Conservation (phyloP, 2,329 filamentous ascomycete genomes). For the Cryphonectria japonica region DNA sequence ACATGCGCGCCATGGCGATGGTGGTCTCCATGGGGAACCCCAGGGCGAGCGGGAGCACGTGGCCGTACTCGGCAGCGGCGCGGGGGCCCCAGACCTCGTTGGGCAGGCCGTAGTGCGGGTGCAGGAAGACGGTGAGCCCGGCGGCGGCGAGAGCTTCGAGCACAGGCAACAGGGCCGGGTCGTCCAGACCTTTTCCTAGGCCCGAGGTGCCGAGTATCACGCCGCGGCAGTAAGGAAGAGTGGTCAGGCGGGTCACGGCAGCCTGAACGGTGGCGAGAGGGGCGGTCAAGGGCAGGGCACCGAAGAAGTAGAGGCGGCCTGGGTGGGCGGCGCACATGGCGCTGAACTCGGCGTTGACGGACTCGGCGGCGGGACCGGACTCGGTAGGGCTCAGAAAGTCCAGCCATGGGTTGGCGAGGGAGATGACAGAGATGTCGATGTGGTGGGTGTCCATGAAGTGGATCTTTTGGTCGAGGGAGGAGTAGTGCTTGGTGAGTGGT, state of each 20-base stretch:
- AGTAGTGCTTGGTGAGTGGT: conserved; percentile 83
- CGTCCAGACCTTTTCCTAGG: conserved; percentile 79
- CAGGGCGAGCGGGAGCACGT: conserved; percentile 82
- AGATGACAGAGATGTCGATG: conserved; percentile 84
- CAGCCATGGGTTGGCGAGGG: conserved; percentile 91
- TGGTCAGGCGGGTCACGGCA: conserved; percentile 66
- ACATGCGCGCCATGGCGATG: conserved; percentile 85
- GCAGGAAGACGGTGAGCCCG: conserved; percentile 74
- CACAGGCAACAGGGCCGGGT: conserved; percentile 71
- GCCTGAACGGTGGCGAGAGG: conserved; percentile 62
- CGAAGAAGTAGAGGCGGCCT: conserved; percentile 80
- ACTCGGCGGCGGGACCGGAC: conserved; percentile 64
- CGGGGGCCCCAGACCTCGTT: conserved; percentile 77
- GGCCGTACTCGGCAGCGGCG: conserved; percentile 72
- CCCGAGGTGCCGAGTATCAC: conserved; percentile 87
- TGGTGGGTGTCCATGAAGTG: conserved; percentile 84
- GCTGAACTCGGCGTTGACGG: conserved; percentile 80
- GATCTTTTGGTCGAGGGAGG: conserved; percentile 77
- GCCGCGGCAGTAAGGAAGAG: conserved; percentile 73
- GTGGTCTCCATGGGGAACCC: conserved; percentile 94
- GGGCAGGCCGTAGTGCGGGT: conserved; percentile 90
- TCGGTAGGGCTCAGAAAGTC: conserved; percentile 73
- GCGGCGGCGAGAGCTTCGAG: conserved; percentile 70
- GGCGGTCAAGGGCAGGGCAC: conserved; percentile 76
- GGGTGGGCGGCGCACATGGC: conserved; percentile 68